Evolutionary conservation across 176 grass and related monocot species (phyloP), one percentile per base, ranked within the genome.

Genomic region (Poa annua): DNA sequence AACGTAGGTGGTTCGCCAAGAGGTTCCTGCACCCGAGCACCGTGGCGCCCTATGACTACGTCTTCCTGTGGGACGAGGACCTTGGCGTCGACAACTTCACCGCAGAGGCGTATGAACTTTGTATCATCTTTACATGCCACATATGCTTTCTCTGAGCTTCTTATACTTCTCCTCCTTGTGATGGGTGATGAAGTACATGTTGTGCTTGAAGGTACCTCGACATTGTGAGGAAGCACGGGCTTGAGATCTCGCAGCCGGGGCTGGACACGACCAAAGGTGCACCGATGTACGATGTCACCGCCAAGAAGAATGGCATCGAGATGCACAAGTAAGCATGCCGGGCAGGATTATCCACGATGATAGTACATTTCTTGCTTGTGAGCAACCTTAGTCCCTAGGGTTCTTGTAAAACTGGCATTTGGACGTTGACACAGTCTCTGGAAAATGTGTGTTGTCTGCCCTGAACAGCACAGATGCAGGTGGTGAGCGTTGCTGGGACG

Each of bases 51-150:
- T 91, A 91, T 1, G 85, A 91, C 19, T 91, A 91, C 60, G 17
- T 91, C 20, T 90, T 90, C 68, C 12, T 90, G 1, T 91, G 89
- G 89, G 89, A 91, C 16, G 85, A 91, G 36, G 89, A 85, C 14
- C 68, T 90, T 1, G 81, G 76, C 0, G 80, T 84, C 0, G 42
- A 80, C 3, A 62, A 32, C 22, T 90, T 90, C 62, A 24, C n/a
- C 3, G 80, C 81, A 0, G 71, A 73, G 19, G 54, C 74, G 70
- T 91, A 87, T 5, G 19, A 45, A 9, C 6, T 45, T 13, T 19
- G 0, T 26, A 14, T 14, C 12, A 63, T 63, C 59, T 21, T 60
- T 26, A 63, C 12, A 33, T 32, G 11, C 11, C 42, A 45, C 44
- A 1, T 56, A 36, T 56, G 33, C 20, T 76, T 22, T 0, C 33